Evolutionary conservation across 768 basidiomycete genomes (phyloP).

Genomic region (Suillus alpinus): DNA sequence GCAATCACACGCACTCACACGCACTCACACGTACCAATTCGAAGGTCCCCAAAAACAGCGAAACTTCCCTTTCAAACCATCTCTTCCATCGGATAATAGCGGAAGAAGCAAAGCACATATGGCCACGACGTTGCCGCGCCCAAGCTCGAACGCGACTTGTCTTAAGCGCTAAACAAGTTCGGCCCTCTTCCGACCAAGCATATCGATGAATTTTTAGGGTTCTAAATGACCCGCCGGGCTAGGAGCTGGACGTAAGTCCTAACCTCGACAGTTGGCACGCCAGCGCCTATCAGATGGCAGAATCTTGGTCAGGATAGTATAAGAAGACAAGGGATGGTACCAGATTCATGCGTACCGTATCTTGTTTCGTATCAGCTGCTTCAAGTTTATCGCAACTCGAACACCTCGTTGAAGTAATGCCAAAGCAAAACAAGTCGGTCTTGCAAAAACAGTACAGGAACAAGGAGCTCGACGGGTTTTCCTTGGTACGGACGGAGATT

Average conservation of each 20-base stretch:
- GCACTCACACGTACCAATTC: not conserved
- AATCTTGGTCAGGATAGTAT: not conserved
- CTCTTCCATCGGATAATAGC: not conserved
- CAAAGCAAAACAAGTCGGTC: conserved; percentile 12
- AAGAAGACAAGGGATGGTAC: not conserved
- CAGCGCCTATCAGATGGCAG: not conserved
- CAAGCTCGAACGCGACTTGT: not conserved
- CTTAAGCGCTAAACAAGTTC: not conserved
- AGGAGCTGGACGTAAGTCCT: not conserved
- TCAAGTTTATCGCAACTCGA: not conserved
- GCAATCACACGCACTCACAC: not conserved
- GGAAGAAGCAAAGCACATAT: not conserved
- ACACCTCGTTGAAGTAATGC: not conserved
- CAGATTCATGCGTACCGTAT: not conserved
- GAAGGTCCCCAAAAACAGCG: not conserved
- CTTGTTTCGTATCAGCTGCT: not conserved
- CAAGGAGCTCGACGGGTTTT: conserved; percentile 18
- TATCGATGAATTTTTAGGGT: not conserved
- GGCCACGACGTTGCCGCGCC: too few species aligned
- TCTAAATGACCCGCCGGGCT: not conserved
- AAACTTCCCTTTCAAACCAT: not conserved
- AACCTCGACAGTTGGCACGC: too few species aligned
- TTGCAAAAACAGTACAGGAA: conserved; percentile 22
- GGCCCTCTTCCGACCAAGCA: not conserved
- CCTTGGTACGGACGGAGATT: conserved; percentile 12